Base-by-base conservation (phyloP, 192 early-diverging fungal genomes). In the Entomortierella beljakovae region DNA sequence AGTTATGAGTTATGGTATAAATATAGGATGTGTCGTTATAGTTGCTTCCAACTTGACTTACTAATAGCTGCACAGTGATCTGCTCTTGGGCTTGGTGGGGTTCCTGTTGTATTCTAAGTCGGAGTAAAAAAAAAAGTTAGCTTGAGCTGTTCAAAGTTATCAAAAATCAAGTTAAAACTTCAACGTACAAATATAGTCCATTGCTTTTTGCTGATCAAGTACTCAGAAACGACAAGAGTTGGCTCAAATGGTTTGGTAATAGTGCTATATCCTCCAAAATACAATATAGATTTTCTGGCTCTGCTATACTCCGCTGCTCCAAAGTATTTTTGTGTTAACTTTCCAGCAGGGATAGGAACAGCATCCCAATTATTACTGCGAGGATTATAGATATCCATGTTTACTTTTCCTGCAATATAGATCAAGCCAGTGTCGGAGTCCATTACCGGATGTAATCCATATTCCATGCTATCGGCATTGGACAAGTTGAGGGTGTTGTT, bases 21-120 rank as follows among this genome's bases (percentile, higher is more conserved):
- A 7, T 18, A 28, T 9, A 6, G 31, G 49, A 23, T 29, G 29
- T 49, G 3, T 51, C 10, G 32, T 25, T 40, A 53, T 16, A 13
- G 38, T 35, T 52, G 25, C 26, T 1, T 11, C 20, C 28, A 20
- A 23, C 25, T 1, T 37, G 11, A 55, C 70, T 60, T 65, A 74
- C 71, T 74, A 1, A 49, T 34, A n/a, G 57, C 29, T 63, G 66
- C 66, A 57, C 71, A 74, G 46, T 57, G 53, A 48, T 74, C 71
- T 46, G 57, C 48, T 57, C 71, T 64, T 1, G 57, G 62, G 10
- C 57, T 52, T 9, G 71, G 71, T n/a, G 28, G 5, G 1, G 18
- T 25, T 13, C 63, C 71, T 7, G 16, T 33, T 16, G 71, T 61
- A 7, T 15, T 37, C 71, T 73, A 43, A n/a, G n/a, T n/a, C 11